These are phyloP conservation scores for Thelonectria olida DNA, from an alignment of 2,329 filamentous ascomycete genomes.

Conservation along the genomic window DNA sequence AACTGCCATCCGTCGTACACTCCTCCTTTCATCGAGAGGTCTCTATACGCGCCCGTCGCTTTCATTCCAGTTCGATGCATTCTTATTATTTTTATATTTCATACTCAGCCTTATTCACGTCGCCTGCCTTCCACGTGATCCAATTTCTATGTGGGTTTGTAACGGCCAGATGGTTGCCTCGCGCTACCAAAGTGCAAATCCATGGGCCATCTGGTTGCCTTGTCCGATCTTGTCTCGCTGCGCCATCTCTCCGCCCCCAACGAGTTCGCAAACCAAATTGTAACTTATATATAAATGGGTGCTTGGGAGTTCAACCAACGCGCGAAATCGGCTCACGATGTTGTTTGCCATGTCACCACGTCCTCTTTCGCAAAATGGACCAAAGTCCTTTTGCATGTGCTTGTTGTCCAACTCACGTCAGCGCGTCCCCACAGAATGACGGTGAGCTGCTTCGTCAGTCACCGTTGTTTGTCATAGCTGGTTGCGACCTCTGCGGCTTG, in stretches of 20 bases:
- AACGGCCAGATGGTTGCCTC: neutral
- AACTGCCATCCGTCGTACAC: too few species aligned
- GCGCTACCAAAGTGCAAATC: neutral
- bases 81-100: neutral
- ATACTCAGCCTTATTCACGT: neutral
- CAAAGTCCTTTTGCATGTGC: conserved; percentile 4
- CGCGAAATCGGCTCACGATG: neutral
- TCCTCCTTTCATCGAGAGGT: too few species aligned
- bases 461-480: too few species aligned
- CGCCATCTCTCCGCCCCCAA: neutral
- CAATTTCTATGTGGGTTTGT: neutral
- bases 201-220: neutral
- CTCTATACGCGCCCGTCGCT: neutral
- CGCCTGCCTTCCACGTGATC: neutral
- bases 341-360: neutral
- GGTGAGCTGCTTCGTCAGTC: neutral
- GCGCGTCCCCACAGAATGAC: neutral
- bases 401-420: neutral
- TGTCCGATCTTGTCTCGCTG: neutral
- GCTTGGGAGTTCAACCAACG: neutral
- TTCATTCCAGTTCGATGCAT: neutral
- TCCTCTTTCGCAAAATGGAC: neutral
- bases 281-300: neutral
- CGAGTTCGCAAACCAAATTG: neutral
- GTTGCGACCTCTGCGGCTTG: neutral